phyloP scores from a whole-genome alignment of 2,329 filamentous ascomycete species.

The Teratosphaeria nubilosa region DNA sequence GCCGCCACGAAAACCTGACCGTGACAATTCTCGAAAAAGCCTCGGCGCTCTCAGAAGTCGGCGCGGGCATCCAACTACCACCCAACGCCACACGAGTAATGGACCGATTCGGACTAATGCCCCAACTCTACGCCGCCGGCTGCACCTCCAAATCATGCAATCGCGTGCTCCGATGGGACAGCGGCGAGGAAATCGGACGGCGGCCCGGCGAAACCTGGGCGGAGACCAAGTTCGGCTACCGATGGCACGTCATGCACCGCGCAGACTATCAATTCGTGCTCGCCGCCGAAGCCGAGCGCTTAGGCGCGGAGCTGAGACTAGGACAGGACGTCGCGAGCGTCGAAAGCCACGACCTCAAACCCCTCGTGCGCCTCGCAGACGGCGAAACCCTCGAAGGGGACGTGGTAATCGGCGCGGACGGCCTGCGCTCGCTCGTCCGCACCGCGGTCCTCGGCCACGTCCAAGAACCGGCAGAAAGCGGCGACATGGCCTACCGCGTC shows the following conservation, averaged over 20 bases:
- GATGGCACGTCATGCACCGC: background rate
- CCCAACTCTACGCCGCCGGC: background rate
- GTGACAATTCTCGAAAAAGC: background rate
- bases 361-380: background rate
- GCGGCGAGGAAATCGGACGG: background rate
- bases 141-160: background rate
- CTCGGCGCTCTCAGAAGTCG: background rate
- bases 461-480: background rate
- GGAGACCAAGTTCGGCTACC: background rate
- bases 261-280: background rate
- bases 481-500: background rate
- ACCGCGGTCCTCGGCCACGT: background rate
- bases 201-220: background rate
- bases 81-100: slow-evolving; percentile 1
- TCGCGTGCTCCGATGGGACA: background rate
- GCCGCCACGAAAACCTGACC: background rate
- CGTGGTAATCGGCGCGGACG: background rate
- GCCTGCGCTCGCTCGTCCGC: background rate
- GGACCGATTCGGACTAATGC: background rate
- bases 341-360: background rate
- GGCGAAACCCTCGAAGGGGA: background rate
- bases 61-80: slow-evolving; percentile 1
- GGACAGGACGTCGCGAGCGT: background rate
- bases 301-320: background rate
- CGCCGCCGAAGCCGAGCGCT: background rate